phyloP scores from a whole-genome alignment of 345 rosid genomes.

The Bretschneidera sinensis region DNA sequence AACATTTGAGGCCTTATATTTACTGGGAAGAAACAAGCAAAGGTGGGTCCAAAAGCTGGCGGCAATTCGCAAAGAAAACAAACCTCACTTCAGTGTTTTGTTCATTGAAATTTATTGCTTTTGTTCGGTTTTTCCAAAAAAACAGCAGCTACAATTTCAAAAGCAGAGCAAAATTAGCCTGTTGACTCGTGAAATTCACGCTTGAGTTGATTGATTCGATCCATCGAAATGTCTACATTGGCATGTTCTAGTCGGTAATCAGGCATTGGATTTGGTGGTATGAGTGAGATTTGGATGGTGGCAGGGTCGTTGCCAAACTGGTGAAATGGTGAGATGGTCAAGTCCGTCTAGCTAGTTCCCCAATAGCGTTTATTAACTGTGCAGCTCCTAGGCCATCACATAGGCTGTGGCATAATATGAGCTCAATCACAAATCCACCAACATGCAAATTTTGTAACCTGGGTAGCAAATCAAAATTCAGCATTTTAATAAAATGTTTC shows the following conservation, averaged over 20 bases:
- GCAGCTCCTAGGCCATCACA: constrained; percentile 80
- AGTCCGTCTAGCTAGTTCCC: constrained; percentile 50
- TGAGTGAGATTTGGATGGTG: constrained; percentile 19
- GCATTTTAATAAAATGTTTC: too few species aligned
- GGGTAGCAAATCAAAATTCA: too few species aligned
- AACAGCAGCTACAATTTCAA: constrained; percentile 48
- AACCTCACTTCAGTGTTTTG: constrained; percentile 32
- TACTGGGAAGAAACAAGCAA: constrained; percentile 65
- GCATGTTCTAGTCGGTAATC: constrained; percentile 37
- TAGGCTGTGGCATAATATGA: constrained; percentile 48
- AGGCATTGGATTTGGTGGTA: constrained; percentile 37
- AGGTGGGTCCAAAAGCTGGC: constrained; percentile 45
- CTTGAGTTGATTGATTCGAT: constrained; percentile 40
- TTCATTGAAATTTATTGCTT: constrained; percentile 24
- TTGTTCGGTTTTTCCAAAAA: constrained; percentile 47
- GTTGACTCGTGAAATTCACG: constrained; percentile 27
- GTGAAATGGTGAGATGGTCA: constrained; percentile 25
- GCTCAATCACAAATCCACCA: constrained; percentile 68
- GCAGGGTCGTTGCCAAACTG: constrained; percentile 51
- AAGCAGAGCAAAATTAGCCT: constrained; percentile 42
- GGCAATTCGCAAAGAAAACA: constrained; percentile 65
- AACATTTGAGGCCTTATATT: constrained; percentile 27
- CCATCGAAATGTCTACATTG: constrained; percentile 48
- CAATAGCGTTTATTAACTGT: constrained; percentile 58
- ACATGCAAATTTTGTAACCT: constrained; percentile 65